These are phyloP conservation scores for Aureobasidium leucospermi DNA, from an alignment of 2,329 filamentous ascomycete genomes.

Conservation along the genomic window DNA sequence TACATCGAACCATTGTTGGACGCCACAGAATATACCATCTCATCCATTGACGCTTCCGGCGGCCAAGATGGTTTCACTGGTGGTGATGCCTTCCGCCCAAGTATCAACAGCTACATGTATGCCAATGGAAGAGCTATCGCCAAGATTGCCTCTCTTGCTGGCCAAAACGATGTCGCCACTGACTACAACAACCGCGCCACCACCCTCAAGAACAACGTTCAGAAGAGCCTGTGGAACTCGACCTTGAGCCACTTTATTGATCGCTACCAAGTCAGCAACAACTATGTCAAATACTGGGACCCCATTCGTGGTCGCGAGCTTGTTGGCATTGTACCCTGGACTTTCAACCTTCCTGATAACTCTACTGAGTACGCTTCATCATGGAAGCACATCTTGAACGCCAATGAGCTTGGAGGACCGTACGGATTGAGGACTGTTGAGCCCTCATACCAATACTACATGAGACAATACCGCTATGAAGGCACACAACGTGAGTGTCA, in stretches of 20 bases:
- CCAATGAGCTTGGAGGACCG: slow-evolving; percentile 27
- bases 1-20: slow-evolving; percentile 38
- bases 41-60: slow-evolving; percentile 36
- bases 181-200: slow-evolving; percentile 24
- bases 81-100: slow-evolving; percentile 36
- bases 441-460: slow-evolving; percentile 39
- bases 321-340: slow-evolving; percentile 38
- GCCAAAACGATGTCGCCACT: slow-evolving; percentile 17
- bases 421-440: slow-evolving; percentile 37
- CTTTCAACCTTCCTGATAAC: slow-evolving; percentile 36
- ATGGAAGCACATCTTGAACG: slow-evolving; percentile 32
- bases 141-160: slow-evolving; percentile 30
- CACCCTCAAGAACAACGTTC: slow-evolving; percentile 31
- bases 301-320: slow-evolving; percentile 38
- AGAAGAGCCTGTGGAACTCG: slow-evolving; percentile 37
- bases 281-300: slow-evolving; percentile 33
- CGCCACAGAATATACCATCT: slow-evolving; percentile 41
- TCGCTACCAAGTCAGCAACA: slow-evolving; percentile 33
- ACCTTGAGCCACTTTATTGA: slow-evolving; percentile 40
- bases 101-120: slow-evolving; percentile 40
- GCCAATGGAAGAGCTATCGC: slow-evolving; percentile 38
- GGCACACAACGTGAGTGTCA: slow-evolving; percentile 34
- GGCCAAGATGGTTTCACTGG: slow-evolving; percentile 35
- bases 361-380: slow-evolving; percentile 30
- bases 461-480: slow-evolving; percentile 37